Percentiles rank a stretch among this genome's conserved stretches.
Conservation (phyloP, 176 grass and related monocot species). For the Aegilops umbellulata region DNA sequence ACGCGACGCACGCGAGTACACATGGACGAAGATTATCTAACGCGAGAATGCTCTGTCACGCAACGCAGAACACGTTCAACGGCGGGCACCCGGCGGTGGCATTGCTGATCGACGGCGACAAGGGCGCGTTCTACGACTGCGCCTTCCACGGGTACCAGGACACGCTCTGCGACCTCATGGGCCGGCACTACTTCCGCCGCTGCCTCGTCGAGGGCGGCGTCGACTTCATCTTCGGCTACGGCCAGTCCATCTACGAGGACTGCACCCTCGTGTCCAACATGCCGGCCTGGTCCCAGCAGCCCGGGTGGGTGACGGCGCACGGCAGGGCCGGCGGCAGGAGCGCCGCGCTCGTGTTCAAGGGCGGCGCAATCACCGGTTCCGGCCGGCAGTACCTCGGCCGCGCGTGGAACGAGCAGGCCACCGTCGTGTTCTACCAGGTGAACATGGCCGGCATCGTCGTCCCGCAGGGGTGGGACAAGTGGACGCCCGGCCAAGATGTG, state of each 20-base stretch:
- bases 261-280: constrained; percentile 38
- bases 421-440: constrained; percentile 57
- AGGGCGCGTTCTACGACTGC: constrained; percentile 44
- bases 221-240: constrained; percentile 68
- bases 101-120: constrained; percentile 40
- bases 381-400: constrained; percentile 51
- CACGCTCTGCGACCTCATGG: constrained; percentile 56
- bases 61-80: background rate
- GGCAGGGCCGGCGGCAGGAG: constrained; percentile 19
- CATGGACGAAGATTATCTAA: too few relatives aligned
- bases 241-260: constrained; percentile 35
- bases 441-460: constrained; percentile 33
- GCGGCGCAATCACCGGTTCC: constrained; percentile 11
- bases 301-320: constrained; percentile 39
- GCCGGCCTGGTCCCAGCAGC: background rate
- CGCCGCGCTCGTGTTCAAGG: constrained; percentile 41
- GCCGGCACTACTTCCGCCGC: constrained; percentile 48
- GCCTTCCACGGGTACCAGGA: constrained; percentile 49
- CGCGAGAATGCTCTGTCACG: background rate
- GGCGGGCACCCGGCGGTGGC: constrained; percentile 30
- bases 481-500: constrained; percentile 15
- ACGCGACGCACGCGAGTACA: too few relatives aligned
- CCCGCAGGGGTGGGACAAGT: constrained; percentile 55
- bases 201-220: constrained; percentile 42
- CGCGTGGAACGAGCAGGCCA: constrained; percentile 54